A percentile compares a stretch with the other conserved stretches of the same genome.
These are phyloP conservation scores for Colletotrichum australisinense DNA, from an alignment of 2,329 filamentous ascomycete species.

Conservation along the genomic window DNA sequence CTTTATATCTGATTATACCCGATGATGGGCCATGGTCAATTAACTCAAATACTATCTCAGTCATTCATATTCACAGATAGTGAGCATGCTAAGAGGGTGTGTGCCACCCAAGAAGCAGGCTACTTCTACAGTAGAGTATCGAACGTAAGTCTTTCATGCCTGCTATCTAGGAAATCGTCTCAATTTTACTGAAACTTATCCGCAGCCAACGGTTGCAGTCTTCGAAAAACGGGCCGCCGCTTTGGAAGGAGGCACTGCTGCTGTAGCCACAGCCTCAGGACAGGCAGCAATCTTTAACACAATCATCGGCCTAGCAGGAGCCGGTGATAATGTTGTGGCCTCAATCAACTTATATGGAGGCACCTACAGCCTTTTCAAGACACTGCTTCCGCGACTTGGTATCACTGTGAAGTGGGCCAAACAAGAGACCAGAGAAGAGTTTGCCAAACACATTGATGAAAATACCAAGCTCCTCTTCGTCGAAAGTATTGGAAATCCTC, in stretches of 20 bases:
- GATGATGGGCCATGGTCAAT: too few species aligned
- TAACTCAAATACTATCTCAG: too few species aligned
- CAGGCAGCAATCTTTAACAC: constrained; percentile 58
- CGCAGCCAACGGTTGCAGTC: constrained; percentile 83
- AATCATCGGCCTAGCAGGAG: constrained; percentile 57
- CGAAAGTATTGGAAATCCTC: constrained; percentile 92
- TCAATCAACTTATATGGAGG: constrained; percentile 93
- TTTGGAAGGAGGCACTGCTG: constrained; percentile 89
- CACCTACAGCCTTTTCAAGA: constrained; percentile 97
- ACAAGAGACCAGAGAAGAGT: constrained; percentile 90
- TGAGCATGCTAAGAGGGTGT: too few species aligned
- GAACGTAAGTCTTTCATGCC: too few species aligned
- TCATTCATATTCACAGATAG: too few species aligned
- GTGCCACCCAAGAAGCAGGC: too few species aligned
- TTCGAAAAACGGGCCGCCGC: constrained; percentile 96
- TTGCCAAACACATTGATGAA: constrained; percentile 85
- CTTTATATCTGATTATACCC: too few species aligned
- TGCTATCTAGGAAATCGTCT: too few species aligned
- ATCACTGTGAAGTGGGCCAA: constrained; percentile 66
- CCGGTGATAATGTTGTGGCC: constrained; percentile 94
- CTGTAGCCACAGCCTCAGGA: constrained; percentile 85
- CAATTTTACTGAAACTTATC: too few species aligned
- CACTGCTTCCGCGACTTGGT: constrained; percentile 57
- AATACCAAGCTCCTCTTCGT: constrained; percentile 92
- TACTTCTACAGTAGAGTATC: too few species aligned